phyloP scores from a whole-genome alignment of 2,329 filamentous ascomycete genomes.

The Neofusicoccum laricinum region DNA sequence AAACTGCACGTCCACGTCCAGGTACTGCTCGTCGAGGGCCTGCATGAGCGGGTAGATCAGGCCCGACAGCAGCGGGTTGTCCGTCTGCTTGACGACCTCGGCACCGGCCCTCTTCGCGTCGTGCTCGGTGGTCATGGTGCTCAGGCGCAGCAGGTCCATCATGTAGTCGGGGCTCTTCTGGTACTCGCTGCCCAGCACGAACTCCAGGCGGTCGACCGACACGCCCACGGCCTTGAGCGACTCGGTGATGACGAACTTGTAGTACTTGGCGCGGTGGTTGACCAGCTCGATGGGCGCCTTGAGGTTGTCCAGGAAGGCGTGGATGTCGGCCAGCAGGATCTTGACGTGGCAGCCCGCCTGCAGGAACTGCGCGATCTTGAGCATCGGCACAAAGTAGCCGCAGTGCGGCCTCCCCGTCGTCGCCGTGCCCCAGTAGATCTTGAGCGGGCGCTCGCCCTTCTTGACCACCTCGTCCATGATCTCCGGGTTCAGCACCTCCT shows the following conservation, averaged over 20 bases:
- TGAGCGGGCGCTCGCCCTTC: constrained; percentile 66
- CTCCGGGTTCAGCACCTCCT: constrained; percentile 79
- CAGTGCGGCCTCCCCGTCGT: constrained; percentile 86
- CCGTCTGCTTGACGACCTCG: constrained; percentile 90
- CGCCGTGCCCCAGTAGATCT: constrained; percentile 86
- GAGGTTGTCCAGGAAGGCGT: constrained; percentile 76
- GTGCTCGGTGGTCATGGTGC: constrained; percentile 68
- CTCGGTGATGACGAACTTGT: constrained; percentile 70
- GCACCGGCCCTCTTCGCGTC: constrained; percentile 87
- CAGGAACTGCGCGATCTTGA: constrained; percentile 88
- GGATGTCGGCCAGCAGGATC: constrained; percentile 64
- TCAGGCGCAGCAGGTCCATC: constrained; percentile 84
- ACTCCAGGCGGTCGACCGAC: constrained; percentile 72
- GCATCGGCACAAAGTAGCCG: constrained; percentile 83
- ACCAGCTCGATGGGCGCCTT: constrained; percentile 90
- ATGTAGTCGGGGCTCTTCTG: constrained; percentile 67
- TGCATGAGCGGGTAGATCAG: constrained; percentile 86
- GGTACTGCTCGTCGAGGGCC: constrained; percentile 78
- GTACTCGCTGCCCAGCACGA: constrained; percentile 82
- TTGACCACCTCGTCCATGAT: constrained; percentile 72
- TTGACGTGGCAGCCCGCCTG: constrained; percentile 79
- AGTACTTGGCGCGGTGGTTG: constrained; percentile 78
- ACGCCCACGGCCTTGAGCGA: constrained; percentile 77
- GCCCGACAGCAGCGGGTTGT: constrained; percentile 70
- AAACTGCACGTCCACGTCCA: constrained; percentile 85